Base-by-base conservation (phyloP, 768 basidiomycete genomes). In the Rickenella mellea region DNA sequence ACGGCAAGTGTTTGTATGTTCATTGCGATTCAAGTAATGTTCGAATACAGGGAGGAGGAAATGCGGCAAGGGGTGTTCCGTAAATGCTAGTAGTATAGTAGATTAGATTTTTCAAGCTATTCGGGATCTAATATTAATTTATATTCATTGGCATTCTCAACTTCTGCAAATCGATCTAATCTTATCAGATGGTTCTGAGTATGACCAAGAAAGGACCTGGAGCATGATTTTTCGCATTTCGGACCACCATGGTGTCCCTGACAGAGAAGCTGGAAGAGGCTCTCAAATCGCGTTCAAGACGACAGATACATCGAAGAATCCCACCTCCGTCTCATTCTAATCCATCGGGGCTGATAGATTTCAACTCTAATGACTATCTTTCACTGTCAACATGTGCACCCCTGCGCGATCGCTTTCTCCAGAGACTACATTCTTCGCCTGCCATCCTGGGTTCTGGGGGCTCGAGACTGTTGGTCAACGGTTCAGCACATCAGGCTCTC, bases 341-440 rank as follows among this genome's bases (percentile, higher is more conserved):
- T 11, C 48, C 52, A 36, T 55, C 42, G 48, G 68, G 49, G 5
- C 46, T 47, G 19, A 62, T 71, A 41, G 86, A 91, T 55, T 89
- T 90, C 59, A 83, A 73, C n/a, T 85, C 89, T 2, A 96, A 94
- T 60, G 90, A 96, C 61, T 96, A 93, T 61, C 82, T 96, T 41
- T 90, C 89, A 0, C 70, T 96, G 20, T 67, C 90, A 1, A 58
- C 65, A 15, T 86, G 80, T 2, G 51, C 68, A 1, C 47, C 50
- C 15, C 69, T 92, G 10, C 80, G 82, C 22, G 41, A 57, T 0
- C 64, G 60, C 7, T 83, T 90, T 53, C 69, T 93, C 26, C 25
- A 51, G 2, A 70, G 73, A 41, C 70, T 87, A 10, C 49, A 58
- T 2, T 39, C 42, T 0, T 65, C 71, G 1, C 75, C 70, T n/a